Percentiles rank a stretch among this genome's conserved stretches.
phyloP scores from a whole-genome alignment of 1,284 basidiomycete species.

The Papiliotrema fonsecae region DNA sequence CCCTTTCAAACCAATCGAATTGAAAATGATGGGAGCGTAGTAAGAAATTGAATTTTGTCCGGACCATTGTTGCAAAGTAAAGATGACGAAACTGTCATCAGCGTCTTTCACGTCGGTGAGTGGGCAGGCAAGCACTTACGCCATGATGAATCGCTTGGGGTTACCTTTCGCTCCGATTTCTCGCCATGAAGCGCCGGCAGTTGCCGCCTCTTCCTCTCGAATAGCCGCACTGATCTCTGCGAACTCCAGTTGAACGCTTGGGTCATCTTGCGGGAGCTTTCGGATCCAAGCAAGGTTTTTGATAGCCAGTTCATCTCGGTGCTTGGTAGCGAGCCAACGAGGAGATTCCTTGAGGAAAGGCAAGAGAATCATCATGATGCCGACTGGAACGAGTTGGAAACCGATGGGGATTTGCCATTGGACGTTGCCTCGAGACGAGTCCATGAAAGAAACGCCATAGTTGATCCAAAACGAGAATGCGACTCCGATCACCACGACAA shows the following conservation, averaged over 20 bases:
- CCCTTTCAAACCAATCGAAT: slow-evolving; percentile 54
- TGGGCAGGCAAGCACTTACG: slow-evolving; percentile 33
- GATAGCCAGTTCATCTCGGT: slow-evolving; percentile 53
- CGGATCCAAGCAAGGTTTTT: slow-evolving; percentile 58
- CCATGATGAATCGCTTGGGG: slow-evolving; percentile 63
- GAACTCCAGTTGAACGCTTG: slow-evolving; percentile 52
- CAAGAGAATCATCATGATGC: slow-evolving; percentile 68
- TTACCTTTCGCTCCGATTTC: slow-evolving; percentile 71
- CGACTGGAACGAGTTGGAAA: slow-evolving; percentile 59
- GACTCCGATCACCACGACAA: slow-evolving; percentile 59
- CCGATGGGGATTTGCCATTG: slow-evolving; percentile 45
- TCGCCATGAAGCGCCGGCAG: slow-evolving; percentile 45
- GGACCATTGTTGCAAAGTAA: slow-evolving; percentile 62
- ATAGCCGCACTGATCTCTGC: slow-evolving; percentile 57
- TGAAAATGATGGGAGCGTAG: slow-evolving; percentile 56
- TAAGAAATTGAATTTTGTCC: slow-evolving; percentile 63
- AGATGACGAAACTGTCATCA: slow-evolving; percentile 41
- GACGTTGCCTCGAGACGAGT: slow-evolving; percentile 20
- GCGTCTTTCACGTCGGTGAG: not conserved
- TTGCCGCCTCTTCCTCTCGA: slow-evolving; percentile 48
- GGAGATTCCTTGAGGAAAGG: slow-evolving; percentile 56
- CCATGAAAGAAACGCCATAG: slow-evolving; percentile 13
- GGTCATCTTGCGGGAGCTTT: slow-evolving; percentile 52
- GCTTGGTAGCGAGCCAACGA: slow-evolving; percentile 43
- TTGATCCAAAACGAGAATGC: slow-evolving; percentile 33